phyloP scores from a whole-genome alignment of 73 alveolate genomes.

The Blepharisma stoltei region DNA sequence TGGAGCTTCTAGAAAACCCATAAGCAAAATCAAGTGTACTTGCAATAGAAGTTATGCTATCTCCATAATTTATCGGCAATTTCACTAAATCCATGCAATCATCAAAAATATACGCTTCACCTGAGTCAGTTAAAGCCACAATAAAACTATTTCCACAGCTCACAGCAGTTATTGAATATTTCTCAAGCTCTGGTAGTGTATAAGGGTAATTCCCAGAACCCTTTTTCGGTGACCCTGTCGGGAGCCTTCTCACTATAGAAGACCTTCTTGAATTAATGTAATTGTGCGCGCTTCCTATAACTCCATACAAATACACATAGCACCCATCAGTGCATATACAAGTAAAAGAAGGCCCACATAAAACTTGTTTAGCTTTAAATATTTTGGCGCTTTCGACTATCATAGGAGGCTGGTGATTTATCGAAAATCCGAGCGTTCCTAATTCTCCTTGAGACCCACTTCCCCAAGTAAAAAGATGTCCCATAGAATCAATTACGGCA shows the following conservation, averaged over 20 bases:
- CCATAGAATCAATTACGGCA: background rate
- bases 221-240: background rate
- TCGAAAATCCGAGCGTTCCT: background rate
- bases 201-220: background rate
- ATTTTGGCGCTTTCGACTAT: background rate
- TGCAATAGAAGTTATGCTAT: background rate
- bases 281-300: background rate
- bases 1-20: background rate
- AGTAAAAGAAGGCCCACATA: background rate
- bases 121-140: background rate
- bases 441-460: background rate
- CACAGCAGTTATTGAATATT: background rate
- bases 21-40: background rate
- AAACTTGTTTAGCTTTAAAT: background rate
- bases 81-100: constrained; percentile 16
- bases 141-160: background rate
- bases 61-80: background rate
- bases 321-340: constrained; percentile 16
- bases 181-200: constrained; percentile 5
- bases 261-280: background rate
- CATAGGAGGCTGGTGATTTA: background rate
- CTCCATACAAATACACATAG: constrained; percentile 8
- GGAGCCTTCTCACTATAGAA: background rate
- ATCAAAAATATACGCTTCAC: constrained; percentile 22
- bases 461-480: constrained; percentile 16